Base-by-base conservation (phyloP, 352 stramenopile species). In the Aphanomyces cochlioides region DNA sequence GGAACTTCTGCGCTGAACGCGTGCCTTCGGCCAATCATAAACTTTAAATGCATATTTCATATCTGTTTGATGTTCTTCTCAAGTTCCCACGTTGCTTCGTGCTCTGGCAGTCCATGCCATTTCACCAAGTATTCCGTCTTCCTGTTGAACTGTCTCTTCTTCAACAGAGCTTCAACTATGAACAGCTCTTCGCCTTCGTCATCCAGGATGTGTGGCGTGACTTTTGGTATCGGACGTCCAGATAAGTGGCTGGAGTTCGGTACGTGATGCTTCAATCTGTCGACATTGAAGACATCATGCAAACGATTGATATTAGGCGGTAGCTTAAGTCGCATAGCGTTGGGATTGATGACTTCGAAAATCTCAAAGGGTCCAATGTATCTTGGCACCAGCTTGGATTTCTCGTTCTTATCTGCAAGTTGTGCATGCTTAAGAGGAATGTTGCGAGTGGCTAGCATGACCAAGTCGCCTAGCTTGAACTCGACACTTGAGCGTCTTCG, bases 231-330 rank as follows among this genome's bases (percentile, higher is more conserved):
- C 15, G 41, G 36, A 2, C 12, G 13, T 13, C n/a, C 41, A 17
- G 21, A 45, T 34, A 50, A 50, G 10, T 2, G 10, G 2, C 10
- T n/a, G 43, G 43, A n/a, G 17, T 50, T 50, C 17, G 43, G 1
- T n/a, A n/a, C 17, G 43, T 50, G 43, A 50, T 43, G 13, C 69
- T 74, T 74, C 34, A 74, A 47, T 38, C 58, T 47, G 57, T 73
- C 68, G 1, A 73, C 68, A 47, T 73, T 73, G 47, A 73, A 73
- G 17, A 58, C 59, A 7, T 66, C 39, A 58, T 69, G 48, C 19
- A 54, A 47, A 43, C 57, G 15, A 10, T 66, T 37, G 2, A 66
- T 66, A 36, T 19, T 54, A 12, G 8, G 48, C 17, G 57, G 57
- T 21, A 66, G 54, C 50, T 63, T 41, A 41, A 69, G 40, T 43